Conservation (phyloP, 169 alveolate species). For the Eimeria acervulina region DNA sequence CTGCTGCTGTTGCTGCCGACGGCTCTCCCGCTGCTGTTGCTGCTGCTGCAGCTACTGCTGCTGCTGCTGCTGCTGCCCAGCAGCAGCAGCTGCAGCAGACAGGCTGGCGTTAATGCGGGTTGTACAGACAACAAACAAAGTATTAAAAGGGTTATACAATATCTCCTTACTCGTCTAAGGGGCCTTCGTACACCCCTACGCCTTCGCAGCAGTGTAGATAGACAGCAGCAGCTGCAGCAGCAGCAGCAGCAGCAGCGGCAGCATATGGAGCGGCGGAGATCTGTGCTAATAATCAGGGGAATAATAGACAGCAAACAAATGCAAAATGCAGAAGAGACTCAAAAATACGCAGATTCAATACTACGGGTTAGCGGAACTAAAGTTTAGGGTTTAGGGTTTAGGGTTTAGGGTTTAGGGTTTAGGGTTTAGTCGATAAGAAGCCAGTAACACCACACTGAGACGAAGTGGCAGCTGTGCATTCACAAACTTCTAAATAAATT, state of each 20-base stretch:
- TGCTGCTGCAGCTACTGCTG: slow-evolving; percentile 1
- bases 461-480: not conserved
- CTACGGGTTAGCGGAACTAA: not conserved
- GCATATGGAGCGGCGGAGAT: not conserved
- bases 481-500: not conserved
- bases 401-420: not conserved
- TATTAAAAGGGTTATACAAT: not conserved
- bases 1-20: slow-evolving; percentile 12
- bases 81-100: slow-evolving; percentile 32
- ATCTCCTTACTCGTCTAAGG: not conserved
- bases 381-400: slow-evolving; percentile 25
- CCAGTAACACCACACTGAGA: not conserved
- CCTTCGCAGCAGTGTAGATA: not conserved
- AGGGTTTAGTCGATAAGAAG: not conserved
- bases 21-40: not conserved
- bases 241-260: slow-evolving; percentile 25
- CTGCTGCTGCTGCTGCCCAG: not conserved
- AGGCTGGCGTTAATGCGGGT: not conserved
- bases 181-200: not conserved
- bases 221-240: not conserved
- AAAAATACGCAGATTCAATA: not conserved
- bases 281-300: not conserved
- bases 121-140: not conserved
- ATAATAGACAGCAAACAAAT: too few relatives aligned
- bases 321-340: not conserved